Evolutionary conservation across 768 basidiomycete genomes (phyloP).

Genomic region (Hemileccinum rubropunctum): DNA sequence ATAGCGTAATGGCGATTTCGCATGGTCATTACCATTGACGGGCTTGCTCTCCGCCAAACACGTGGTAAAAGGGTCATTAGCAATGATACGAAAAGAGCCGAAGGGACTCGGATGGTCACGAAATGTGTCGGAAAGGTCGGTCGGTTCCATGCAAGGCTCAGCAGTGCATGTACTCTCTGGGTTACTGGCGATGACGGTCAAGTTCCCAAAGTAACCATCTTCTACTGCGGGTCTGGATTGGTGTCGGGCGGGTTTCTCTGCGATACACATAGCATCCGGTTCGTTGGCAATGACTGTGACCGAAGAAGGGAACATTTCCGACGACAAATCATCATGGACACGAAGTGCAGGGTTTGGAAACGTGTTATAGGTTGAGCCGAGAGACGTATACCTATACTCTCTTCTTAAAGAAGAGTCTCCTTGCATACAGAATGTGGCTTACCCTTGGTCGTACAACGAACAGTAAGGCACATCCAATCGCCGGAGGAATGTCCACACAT

Average conservation of each 20-base stretch:
- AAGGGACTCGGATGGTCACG: not conserved
- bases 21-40: not conserved
- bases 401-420: not conserved
- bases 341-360: constrained; percentile 85
- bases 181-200: constrained; percentile 20
- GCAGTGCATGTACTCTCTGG: constrained; percentile 16
- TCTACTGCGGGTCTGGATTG: not conserved
- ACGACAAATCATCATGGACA: constrained; percentile 13
- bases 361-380: constrained; percentile 94
- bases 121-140: not conserved
- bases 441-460: constrained; percentile 88
- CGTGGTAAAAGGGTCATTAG: constrained; percentile 18
- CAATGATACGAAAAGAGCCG: constrained; percentile 19
- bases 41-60: constrained; percentile 15
- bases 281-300: constrained; percentile 21
- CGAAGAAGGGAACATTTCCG: constrained; percentile 18
- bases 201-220: not conserved
- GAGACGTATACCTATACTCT: constrained; percentile 81
- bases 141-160: constrained; percentile 8
- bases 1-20: constrained; percentile 40
- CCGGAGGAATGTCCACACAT: constrained; percentile 88
- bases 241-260: constrained; percentile 5
- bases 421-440: constrained; percentile 21
- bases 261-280: constrained; percentile 16
- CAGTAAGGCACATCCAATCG: constrained; percentile 82